phyloP scores from a whole-genome alignment of 148 eudicot species.

The Vaccinium vitisidaea region DNA sequence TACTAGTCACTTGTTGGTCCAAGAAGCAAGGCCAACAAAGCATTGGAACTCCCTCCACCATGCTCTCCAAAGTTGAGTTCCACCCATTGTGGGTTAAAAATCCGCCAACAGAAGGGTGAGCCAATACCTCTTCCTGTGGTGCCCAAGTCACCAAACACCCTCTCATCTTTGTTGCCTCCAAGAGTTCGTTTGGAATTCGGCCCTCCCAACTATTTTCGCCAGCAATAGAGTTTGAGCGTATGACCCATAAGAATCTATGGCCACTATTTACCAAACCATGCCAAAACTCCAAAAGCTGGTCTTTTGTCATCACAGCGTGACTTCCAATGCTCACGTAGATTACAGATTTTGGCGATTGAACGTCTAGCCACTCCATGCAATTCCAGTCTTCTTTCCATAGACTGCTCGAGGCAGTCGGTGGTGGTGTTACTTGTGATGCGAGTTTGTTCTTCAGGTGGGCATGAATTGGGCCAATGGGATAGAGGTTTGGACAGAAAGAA shows the following conservation, averaged over 20 bases:
- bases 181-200: conserved; percentile 16
- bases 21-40: conserved; percentile 40
- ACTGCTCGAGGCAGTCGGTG: conserved; percentile 15
- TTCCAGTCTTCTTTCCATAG: conserved; percentile 27
- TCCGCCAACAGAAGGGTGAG: conserved; percentile 33
- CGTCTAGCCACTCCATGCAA: conserved; percentile 30
- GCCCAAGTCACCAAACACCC: conserved; percentile 39
- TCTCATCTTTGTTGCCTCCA: conserved; percentile 18
- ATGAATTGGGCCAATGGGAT: conserved; percentile 29
- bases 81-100: conserved; percentile 49
- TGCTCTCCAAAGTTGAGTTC: conserved; percentile 44
- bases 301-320: conserved; percentile 19
- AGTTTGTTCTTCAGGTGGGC: conserved; percentile 18
- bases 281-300: conserved; percentile 29
- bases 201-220: neutral
- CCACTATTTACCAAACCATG: conserved; percentile 30
- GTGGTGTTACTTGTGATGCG: neutral
- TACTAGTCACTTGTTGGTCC: conserved; percentile 40
- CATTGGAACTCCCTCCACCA: conserved; percentile 39
- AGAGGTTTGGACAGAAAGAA: conserved; percentile 14
- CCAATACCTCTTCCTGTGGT: conserved; percentile 37
- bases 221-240: conserved; percentile 20
- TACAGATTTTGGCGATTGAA: conserved; percentile 21
- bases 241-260: conserved; percentile 30
- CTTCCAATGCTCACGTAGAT: conserved; percentile 33